These are phyloP conservation scores for Podaxis mareebaensis DNA, from an alignment of 768 basidiomycete genomes.

Conservation along the genomic window DNA sequence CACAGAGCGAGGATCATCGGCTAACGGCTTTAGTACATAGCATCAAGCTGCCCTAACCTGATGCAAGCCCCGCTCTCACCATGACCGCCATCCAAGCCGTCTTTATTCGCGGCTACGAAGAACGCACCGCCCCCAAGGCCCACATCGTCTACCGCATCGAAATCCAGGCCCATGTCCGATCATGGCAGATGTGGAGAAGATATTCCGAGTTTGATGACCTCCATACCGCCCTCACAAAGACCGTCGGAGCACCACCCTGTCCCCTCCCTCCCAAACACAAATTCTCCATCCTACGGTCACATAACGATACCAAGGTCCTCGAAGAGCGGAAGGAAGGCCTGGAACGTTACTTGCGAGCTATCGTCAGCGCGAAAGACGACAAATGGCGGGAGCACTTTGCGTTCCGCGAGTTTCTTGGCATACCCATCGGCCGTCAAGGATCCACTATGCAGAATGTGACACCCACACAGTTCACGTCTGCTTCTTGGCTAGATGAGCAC, in stretches of 20 bases:
- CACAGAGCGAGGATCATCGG: neutral
- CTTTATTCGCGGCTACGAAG: constrained; percentile 67
- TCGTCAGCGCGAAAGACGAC: constrained; percentile 78
- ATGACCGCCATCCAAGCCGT: constrained; percentile 82
- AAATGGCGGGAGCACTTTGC: constrained; percentile 78
- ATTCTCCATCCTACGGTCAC: constrained; percentile 64
- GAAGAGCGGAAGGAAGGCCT: constrained; percentile 79
- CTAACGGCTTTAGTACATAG: constrained; percentile 2
- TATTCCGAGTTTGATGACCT: constrained; percentile 95
- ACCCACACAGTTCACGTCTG: constrained; percentile 60
- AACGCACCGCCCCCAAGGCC: constrained; percentile 67
- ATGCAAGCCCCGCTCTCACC: constrained; percentile 20
- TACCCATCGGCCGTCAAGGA: constrained; percentile 65
- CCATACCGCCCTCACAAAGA: constrained; percentile 75
- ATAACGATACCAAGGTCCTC: constrained; percentile 59
- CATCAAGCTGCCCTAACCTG: constrained; percentile 4
- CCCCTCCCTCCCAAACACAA: constrained; percentile 85
- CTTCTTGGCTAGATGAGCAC: constrained; percentile 92
- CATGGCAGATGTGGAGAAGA: constrained; percentile 92
- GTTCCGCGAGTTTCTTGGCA: constrained; percentile 86
- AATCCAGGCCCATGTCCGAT: constrained; percentile 84
- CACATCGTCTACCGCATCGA: constrained; percentile 83
- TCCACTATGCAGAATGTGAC: constrained; percentile 25
- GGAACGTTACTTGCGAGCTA: constrained; percentile 84
- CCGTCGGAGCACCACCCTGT: constrained; percentile 76